Percentiles rank a stretch among this genome's conserved stretches.
These are phyloP conservation scores for Amaranthus palmeri DNA, from an alignment of 148 eudicot species.

Conservation along the genomic window DNA sequence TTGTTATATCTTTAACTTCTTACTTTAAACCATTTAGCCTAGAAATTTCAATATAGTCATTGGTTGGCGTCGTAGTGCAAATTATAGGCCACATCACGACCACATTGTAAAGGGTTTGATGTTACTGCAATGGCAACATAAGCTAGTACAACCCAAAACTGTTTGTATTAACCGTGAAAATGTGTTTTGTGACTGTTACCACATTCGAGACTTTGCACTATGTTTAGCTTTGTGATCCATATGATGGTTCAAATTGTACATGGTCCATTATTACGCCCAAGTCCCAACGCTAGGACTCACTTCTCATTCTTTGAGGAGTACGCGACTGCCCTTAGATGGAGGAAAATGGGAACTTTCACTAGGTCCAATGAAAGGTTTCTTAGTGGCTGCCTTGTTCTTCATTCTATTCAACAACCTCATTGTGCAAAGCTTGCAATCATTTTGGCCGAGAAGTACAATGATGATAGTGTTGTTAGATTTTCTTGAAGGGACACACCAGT, in stretches of 20 bases:
- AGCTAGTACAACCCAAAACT: no score
- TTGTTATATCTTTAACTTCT: no score
- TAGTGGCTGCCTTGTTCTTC: not conserved
- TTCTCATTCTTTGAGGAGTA: not conserved
- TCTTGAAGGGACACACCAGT: not conserved
- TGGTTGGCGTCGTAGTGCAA: no score
- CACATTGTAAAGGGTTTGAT: no score
- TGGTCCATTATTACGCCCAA: no score
- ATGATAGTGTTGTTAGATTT: not conserved
- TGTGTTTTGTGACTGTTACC: no score
- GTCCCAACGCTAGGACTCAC: not conserved
- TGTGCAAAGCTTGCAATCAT: not conserved
- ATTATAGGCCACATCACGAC: no score
- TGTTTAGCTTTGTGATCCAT: not conserved
- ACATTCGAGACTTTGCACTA: no score
- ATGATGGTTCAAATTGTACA: not conserved
- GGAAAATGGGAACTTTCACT: not conserved
- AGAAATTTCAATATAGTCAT: no score
- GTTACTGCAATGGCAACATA: no score
- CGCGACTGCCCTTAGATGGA: not conserved
- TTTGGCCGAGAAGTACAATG: not conserved
- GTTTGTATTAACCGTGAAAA: no score
- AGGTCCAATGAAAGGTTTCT: not conserved
- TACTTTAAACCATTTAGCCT: no score
- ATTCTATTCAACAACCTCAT: not conserved